Percentiles rank a stretch among this genome's conserved stretches.
These are phyloP conservation scores for Beauveria rudraprayagi DNA, from an alignment of 2,329 filamentous ascomycete species.

Conservation along the genomic window DNA sequence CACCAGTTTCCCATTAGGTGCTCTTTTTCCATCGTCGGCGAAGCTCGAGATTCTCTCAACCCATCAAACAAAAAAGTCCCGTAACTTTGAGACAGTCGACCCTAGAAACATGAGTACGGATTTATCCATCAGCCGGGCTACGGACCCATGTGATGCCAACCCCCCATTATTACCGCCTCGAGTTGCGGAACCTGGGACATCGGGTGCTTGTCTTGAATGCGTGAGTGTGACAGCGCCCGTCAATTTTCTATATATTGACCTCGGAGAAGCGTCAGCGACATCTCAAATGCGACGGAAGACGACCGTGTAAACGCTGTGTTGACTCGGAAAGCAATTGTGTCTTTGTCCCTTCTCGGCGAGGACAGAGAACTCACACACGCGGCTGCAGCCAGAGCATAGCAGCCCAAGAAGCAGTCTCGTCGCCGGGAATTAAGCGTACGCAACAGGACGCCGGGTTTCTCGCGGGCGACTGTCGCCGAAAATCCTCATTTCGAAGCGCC, in stretches of 20 bases:
- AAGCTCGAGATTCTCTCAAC: not conserved
- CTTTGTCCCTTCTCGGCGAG: constrained; percentile 3
- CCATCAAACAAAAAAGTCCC: not conserved
- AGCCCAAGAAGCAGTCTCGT: not conserved
- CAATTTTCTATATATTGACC: not conserved
- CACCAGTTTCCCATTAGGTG: not conserved
- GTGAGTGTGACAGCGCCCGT: not conserved
- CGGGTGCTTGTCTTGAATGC: not conserved
- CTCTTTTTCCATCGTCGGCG: not conserved
- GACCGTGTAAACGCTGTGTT: not conserved
- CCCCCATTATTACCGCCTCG: not conserved
- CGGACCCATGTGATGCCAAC: not conserved
- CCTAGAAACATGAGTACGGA: not conserved
- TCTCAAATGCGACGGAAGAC: constrained; percentile 1
- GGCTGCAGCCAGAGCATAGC: not conserved
- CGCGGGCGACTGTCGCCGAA: not conserved
- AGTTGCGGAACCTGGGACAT: not conserved
- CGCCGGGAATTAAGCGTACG: not conserved
- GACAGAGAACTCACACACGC: not conserved
- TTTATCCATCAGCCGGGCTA: not conserved
- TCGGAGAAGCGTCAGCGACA: not conserved
- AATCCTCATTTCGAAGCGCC: not conserved
- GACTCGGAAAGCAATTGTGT: constrained; percentile 2
- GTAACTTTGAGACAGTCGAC: not conserved
- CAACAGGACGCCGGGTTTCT: not conserved